Conservation (phyloP, 2,329 filamentous ascomycete species). For the Fusarium xylarioides region DNA sequence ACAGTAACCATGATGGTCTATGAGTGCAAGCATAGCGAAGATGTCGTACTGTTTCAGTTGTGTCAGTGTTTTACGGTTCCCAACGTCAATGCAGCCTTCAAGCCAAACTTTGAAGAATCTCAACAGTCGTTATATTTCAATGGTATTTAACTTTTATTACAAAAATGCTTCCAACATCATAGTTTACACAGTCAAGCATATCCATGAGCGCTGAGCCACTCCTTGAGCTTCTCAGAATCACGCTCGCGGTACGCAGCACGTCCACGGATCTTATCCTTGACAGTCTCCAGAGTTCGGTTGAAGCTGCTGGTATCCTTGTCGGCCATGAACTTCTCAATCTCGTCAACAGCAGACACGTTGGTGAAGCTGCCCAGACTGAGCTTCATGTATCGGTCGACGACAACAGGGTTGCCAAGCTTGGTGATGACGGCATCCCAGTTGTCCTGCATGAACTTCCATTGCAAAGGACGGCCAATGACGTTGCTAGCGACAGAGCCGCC, state of each 20-base stretch:
- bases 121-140: background rate
- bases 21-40: no score
- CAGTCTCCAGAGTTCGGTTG: constrained; percentile 84
- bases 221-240: constrained; percentile 75
- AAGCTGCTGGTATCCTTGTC: constrained; percentile 87
- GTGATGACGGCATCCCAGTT: constrained; percentile 80
- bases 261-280: constrained; percentile 85
- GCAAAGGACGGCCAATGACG: constrained; percentile 72
- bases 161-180: constrained; percentile 20
- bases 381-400: constrained; percentile 89
- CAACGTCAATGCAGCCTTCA: background rate
- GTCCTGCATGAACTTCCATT: constrained; percentile 87
- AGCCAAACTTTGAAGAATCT: background rate
- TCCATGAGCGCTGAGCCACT: constrained; percentile 74
- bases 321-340: constrained; percentile 86
- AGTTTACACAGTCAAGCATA: constrained; percentile 52
- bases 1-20: no score
- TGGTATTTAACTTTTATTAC: constrained; percentile 16
- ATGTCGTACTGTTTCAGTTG: background rate
- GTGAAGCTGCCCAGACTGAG: constrained; percentile 82
- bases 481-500: constrained; percentile 79
- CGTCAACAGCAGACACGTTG: constrained; percentile 71
- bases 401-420: constrained; percentile 83
- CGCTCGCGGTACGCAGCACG: constrained; percentile 84
- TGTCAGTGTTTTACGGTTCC: background rate